These are phyloP conservation scores for Blepharisma japonicum DNA, from an alignment of 73 alveolate genomes.

Conservation along the genomic window DNA sequence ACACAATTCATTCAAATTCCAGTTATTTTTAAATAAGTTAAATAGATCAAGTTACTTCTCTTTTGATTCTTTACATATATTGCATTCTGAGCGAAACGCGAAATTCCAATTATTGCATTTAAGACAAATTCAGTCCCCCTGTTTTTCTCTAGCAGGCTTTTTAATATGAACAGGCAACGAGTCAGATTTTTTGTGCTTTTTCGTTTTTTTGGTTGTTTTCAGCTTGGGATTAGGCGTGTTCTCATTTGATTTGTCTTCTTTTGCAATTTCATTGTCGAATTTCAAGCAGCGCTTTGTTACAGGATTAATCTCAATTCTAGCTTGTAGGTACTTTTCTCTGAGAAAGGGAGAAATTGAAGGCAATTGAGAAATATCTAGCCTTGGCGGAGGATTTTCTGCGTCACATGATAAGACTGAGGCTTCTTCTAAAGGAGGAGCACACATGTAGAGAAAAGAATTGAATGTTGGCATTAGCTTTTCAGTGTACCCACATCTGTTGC, in stretches of 20 bases:
- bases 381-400: neutral
- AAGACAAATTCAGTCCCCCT: conserved; percentile 86
- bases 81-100: conserved; percentile 73
- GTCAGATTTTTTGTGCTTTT: neutral
- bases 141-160: conserved; percentile 56
- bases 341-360: conserved; percentile 15
- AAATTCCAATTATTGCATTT: conserved; percentile 73
- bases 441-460: neutral
- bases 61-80: conserved; percentile 56
- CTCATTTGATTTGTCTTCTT: neutral
- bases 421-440: neutral
- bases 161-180: neutral
- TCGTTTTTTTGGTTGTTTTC: neutral
- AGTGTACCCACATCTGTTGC: conserved; percentile 71
- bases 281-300: neutral
- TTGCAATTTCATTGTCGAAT: neutral
- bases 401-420: neutral
- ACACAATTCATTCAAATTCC: no score
- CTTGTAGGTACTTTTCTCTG: neutral
- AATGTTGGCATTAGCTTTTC: neutral
- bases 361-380: neutral
- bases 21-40: no score
- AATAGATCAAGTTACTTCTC: no score
- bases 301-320: neutral
- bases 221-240: neutral